Evolutionary conservation across 148 eudicot genomes (phyloP).

Genomic region (Dysphania ambrosioides): DNA sequence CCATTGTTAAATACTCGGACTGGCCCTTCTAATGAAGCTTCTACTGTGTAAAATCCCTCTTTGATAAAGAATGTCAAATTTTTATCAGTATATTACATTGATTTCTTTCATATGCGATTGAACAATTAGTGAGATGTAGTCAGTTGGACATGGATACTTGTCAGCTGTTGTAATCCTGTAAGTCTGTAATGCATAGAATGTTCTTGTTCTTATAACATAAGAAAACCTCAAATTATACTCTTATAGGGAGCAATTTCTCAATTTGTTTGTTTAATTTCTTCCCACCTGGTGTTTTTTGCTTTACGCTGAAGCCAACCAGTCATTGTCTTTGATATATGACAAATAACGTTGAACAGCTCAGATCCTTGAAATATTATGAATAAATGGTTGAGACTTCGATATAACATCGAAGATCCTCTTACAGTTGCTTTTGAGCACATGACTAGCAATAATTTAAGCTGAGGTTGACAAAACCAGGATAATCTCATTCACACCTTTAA

Average conservation of each 20-base stretch:
- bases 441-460: neutral
- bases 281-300: neutral
- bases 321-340: neutral
- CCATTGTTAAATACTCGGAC: slow-evolving; percentile 65
- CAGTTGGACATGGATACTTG: slow-evolving; percentile 7
- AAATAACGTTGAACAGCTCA: neutral
- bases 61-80: neutral
- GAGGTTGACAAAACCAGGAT: slow-evolving; percentile 9
- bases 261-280: neutral
- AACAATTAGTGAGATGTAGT: slow-evolving; percentile 19
- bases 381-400: slow-evolving; percentile 4
- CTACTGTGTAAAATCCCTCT: slow-evolving; percentile 17
- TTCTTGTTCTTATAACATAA: neutral
- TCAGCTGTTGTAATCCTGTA: slow-evolving; percentile 10
- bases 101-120: slow-evolving; percentile 18
- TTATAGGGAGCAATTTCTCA: neutral
- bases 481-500: too few relatives aligned
- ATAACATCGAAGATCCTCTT: neutral
- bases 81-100: slow-evolving; percentile 21
- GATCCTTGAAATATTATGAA: neutral
- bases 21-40: slow-evolving; percentile 41
- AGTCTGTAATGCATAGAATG: slow-evolving; percentile 16
- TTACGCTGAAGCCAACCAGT: neutral
- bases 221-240: slow-evolving; percentile 2
- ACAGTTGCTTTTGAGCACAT: neutral